phyloP scores from a whole-genome alignment of 2,329 filamentous ascomycete genomes.

The Fusarium continuum region DNA sequence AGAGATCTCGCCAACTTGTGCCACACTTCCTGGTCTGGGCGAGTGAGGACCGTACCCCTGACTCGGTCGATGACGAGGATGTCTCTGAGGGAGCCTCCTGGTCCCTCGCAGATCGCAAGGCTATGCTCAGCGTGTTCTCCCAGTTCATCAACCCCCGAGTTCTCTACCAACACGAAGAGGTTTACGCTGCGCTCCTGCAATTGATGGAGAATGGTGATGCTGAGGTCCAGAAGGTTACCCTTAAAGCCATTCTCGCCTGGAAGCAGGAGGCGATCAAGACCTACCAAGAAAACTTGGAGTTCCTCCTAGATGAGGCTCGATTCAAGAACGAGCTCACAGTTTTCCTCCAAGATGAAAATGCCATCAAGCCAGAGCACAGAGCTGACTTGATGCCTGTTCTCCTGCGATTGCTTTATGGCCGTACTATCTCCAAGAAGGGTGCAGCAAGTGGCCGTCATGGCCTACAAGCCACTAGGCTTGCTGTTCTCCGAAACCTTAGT shows the following conservation, averaged over 20 bases:
- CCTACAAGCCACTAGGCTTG: constrained; percentile 81
- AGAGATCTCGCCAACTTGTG: constrained; percentile 82
- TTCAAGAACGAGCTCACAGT: constrained; percentile 95
- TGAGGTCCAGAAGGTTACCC: constrained; percentile 84
- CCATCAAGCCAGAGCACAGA: constrained; percentile 79
- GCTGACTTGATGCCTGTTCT: constrained; percentile 83
- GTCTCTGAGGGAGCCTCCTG: constrained; percentile 60
- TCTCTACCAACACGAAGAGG: constrained; percentile 79
- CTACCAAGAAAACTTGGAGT: constrained; percentile 87
- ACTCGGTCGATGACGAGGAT: constrained; percentile 46
- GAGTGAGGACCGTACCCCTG: constrained; percentile 56
- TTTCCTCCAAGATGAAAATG: constrained; percentile 79
- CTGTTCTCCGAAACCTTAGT: constrained; percentile 80
- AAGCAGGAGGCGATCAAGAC: constrained; percentile 78
- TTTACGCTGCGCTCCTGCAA: constrained; percentile 77
- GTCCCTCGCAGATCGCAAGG: constrained; percentile 83
- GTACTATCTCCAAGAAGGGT: constrained; percentile 84
- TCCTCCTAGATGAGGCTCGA: constrained; percentile 86
- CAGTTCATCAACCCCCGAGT: constrained; percentile 88
- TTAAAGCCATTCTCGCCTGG: constrained; percentile 90
- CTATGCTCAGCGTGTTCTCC: constrained; percentile 81
- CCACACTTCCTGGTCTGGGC: constrained; percentile 88
- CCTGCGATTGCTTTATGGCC: constrained; percentile 86
- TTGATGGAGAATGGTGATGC: constrained; percentile 88
- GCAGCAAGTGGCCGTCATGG: constrained; percentile 80